Evolutionary conservation across 2,329 filamentous ascomycete genomes (phyloP), one percentile per base, ranked within the genome.

Genomic region (Cladobotryum protrusum): DNA sequence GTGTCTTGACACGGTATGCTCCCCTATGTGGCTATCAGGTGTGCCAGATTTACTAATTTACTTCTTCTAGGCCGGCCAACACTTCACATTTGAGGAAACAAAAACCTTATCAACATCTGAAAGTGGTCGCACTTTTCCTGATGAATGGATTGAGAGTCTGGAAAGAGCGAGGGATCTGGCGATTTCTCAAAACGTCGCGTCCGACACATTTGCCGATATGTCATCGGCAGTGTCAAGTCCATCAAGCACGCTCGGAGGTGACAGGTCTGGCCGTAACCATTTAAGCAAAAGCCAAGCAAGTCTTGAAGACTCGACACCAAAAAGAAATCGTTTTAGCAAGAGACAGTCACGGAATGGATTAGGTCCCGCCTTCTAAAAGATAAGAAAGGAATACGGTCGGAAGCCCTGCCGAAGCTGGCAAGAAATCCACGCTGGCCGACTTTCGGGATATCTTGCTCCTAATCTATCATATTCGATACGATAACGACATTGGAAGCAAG

Each of bases 61-160:
- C 34, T n/a, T 36, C 37, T 12, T 11, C 12, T n/a, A 96, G 92
- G 82, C 82, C 57, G 91, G 95, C 52, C 87, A 91, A 62, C 91
- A 95, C 60, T 93, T 88, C 65, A 87, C 87, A 13, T 99, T 99
- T 62, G 93, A 99, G 70, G 91, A 97, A 61, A 78, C 83, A n/a
- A 96, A 95, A 65, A 78, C 83, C 15, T 82, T 51, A 60, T 64
- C 59, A 76, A 76, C 43, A 54, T 75, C 77, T 18, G 85, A 83
- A 55, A 78, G 77, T 39, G 80, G 79, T 40, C 82, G 83, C 54
- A 78, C 82, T 51, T 85, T 84, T 4, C 87, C 88, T 5, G 84
- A 93, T 57, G 92, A 97, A 66, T 99, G 93, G 93, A 78, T 97
- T 44, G 91, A 96, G 60, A 85, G 83, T 37, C 75, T 99, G 39